These are phyloP conservation scores for Lactarius quietus DNA, from an alignment of 768 basidiomycete genomes.

Conservation along the genomic window DNA sequence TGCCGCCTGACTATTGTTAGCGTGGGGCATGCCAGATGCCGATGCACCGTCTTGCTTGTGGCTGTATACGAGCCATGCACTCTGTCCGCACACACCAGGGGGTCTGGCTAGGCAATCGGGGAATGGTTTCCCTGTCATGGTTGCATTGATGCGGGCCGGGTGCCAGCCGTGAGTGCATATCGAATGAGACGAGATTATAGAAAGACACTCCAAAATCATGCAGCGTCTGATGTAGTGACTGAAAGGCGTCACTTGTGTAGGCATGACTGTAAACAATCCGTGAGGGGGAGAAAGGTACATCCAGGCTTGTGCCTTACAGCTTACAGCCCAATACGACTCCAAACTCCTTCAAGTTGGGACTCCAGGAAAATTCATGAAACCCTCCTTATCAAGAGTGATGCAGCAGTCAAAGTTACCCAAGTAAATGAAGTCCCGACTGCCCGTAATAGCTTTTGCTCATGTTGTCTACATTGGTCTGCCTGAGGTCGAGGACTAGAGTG, in stretches of 20 bases:
- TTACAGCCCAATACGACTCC: slow-evolving; percentile 94
- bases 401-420: slow-evolving; percentile 92
- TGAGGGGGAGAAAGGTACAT: neutral
- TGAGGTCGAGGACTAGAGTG: slow-evolving; percentile 85
- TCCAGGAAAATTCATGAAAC: slow-evolving; percentile 96
- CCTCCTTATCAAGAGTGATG: slow-evolving; percentile 89
- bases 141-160: slow-evolving; percentile 61
- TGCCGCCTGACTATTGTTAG: slow-evolving; percentile 54
- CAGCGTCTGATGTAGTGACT: slow-evolving; percentile 81
- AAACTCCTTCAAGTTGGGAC: slow-evolving; percentile 95
- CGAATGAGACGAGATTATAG: slow-evolving; percentile 93
- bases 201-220: slow-evolving; percentile 91
- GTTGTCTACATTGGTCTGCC: slow-evolving; percentile 96
- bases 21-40: slow-evolving; percentile 33
- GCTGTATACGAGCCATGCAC: slow-evolving; percentile 83
- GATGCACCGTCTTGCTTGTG: slow-evolving; percentile 86
- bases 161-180: slow-evolving; percentile 92
- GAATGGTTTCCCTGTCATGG: slow-evolving; percentile 50
- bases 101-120: slow-evolving; percentile 72
- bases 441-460: slow-evolving; percentile 98
- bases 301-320: slow-evolving; percentile 35
- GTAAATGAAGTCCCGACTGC: slow-evolving; percentile 91
- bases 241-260: slow-evolving; percentile 88
- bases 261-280: slow-evolving; percentile 64
- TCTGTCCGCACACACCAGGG: slow-evolving; percentile 85